Percentiles rank a stretch among this genome's conserved stretches.
phyloP scores from a whole-genome alignment of 2,329 filamentous ascomycete species.

The Seiridium cupressi region DNA sequence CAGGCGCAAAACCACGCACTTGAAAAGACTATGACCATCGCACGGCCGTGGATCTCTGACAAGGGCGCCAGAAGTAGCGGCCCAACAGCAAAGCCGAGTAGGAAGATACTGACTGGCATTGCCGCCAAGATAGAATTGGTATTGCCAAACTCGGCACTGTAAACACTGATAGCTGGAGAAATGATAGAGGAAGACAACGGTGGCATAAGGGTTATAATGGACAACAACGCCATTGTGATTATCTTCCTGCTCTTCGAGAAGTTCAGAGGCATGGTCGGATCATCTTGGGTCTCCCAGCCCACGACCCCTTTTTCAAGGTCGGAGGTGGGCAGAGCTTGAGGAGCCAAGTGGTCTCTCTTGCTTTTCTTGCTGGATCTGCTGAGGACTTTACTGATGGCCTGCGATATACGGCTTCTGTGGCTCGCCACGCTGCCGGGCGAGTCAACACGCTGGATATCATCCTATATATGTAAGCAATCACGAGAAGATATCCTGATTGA shows the following conservation, averaged over 20 bases:
- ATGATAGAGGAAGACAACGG: constrained; percentile 64
- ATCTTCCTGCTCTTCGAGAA: constrained; percentile 56
- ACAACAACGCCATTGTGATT: constrained; percentile 53
- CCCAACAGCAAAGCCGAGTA: constrained; percentile 58
- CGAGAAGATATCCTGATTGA: too few relatives aligned
- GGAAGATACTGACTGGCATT: constrained; percentile 60
- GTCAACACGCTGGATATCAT: neutral
- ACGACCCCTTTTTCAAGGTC: constrained; percentile 54
- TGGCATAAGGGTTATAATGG: constrained; percentile 63
- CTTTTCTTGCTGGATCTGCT: constrained; percentile 21
- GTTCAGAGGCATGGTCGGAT: constrained; percentile 58
- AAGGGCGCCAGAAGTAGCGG: constrained; percentile 57
- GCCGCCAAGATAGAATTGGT: constrained; percentile 40
- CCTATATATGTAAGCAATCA: neutral
- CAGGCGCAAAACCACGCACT: constrained; percentile 62
- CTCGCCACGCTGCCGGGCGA: neutral
- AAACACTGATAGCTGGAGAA: constrained; percentile 42
- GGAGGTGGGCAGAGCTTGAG: constrained; percentile 40
- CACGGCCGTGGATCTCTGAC: constrained; percentile 64
- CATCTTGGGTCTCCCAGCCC: constrained; percentile 58
- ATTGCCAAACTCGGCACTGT: constrained; percentile 45
- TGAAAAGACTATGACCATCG: constrained; percentile 52
- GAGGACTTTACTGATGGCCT: constrained; percentile 21
- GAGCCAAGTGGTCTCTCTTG: constrained; percentile 29
- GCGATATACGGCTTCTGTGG: constrained; percentile 11